Evolutionary conservation across 2,329 filamentous ascomycete species (phyloP).

Genomic region (Sphaerostilbella broomeana): DNA sequence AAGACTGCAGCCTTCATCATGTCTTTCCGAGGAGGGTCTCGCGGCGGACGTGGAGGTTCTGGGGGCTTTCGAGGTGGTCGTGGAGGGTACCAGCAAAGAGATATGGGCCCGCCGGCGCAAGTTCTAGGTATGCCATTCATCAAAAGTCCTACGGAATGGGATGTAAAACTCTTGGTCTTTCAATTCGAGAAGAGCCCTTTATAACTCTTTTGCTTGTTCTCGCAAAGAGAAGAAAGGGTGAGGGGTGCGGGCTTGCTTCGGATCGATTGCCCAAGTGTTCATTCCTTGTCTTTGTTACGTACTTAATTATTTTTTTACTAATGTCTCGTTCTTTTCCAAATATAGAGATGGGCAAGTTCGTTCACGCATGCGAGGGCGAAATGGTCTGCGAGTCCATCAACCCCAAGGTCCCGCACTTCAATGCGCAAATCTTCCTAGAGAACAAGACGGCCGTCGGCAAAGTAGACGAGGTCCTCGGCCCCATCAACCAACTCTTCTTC

Average conservation of each 20-base stretch:
- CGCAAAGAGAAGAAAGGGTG: neutral
- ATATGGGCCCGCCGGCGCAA: slow-evolving; percentile 33
- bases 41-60: slow-evolving; percentile 21
- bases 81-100: slow-evolving; percentile 34
- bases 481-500: slow-evolving; percentile 97
- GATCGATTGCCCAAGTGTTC: too few relatives aligned
- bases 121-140: slow-evolving; percentile 31
- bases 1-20: too few relatives aligned
- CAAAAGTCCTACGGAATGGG: too few relatives aligned
- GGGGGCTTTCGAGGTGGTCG: slow-evolving; percentile 32
- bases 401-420: slow-evolving; percentile 96
- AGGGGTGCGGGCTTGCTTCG: too few relatives aligned
- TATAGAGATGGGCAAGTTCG: slow-evolving; percentile 83
- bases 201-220: neutral
- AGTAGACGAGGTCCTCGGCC: slow-evolving; percentile 95
- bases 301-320: neutral
- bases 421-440: slow-evolving; percentile 96
- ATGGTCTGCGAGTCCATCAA: slow-evolving; percentile 96
- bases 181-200: too few relatives aligned
- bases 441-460: slow-evolving; percentile 97
- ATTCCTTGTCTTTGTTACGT: neutral
- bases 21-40: slow-evolving; percentile 29
- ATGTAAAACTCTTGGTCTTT: too few relatives aligned
- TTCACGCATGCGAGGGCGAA: slow-evolving; percentile 94
- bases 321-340: too few relatives aligned